phyloP scores from a whole-genome alignment of 768 basidiomycete species.

The Suillus placidus region DNA sequence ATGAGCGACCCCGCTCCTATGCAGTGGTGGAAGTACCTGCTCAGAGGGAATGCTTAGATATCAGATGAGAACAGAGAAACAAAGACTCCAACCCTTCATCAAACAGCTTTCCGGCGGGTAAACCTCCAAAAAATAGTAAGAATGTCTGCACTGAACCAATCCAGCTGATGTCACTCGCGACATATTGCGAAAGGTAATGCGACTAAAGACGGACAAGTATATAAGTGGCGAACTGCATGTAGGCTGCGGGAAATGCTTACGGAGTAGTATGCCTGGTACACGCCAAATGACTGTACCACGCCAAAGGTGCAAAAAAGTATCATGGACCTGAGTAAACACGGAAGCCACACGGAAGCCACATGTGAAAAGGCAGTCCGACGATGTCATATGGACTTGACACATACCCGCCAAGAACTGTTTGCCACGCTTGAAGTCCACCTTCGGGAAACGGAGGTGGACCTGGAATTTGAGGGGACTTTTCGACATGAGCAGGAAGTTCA shows the following conservation, averaged over 20 bases:
- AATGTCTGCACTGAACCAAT: constrained; percentile 56
- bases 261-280: constrained; percentile 56
- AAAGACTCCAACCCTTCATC: constrained; percentile 45
- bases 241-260: constrained; percentile 24
- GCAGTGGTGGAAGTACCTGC: constrained; percentile 45
- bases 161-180: constrained; percentile 49
- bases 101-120: constrained; percentile 48
- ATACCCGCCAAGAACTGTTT: constrained; percentile 50
- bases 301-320: constrained; percentile 53
- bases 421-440: constrained; percentile 48
- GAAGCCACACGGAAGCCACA: neutral
- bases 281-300: constrained; percentile 49
- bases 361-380: neutral
- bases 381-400: constrained; percentile 14
- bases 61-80: constrained; percentile 2
- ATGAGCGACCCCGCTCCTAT: constrained; percentile 39
- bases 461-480: neutral
- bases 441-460: constrained; percentile 40
- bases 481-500: neutral
- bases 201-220: constrained; percentile 28
- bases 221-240: neutral
- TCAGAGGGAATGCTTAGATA: neutral
- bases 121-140: constrained; percentile 47
- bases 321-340: constrained; percentile 35
- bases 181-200: constrained; percentile 39